Conservation (phyloP, 192 early-diverging fungal species). For the Kappamyces sp. region DNA sequence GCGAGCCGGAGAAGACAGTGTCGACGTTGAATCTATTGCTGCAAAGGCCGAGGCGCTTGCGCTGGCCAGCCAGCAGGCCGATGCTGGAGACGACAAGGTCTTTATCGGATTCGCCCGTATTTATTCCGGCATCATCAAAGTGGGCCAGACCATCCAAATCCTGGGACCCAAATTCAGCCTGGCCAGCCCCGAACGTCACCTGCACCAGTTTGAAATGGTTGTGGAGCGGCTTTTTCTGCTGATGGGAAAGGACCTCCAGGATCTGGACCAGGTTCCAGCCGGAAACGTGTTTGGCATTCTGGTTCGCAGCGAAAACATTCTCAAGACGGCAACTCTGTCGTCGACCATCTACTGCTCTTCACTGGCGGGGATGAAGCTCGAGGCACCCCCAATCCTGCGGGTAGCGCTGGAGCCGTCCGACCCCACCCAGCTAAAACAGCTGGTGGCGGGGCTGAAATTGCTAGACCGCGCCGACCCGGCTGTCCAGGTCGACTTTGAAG, state of each 20-base stretch:
- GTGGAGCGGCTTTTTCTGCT: conserved; percentile 83
- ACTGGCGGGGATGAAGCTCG: conserved; percentile 61
- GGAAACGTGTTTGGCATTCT: conserved; percentile 96
- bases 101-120: conserved; percentile 91
- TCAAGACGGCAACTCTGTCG: conserved; percentile 90
- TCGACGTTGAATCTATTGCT: conserved; percentile 8
- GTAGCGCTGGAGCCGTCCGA: conserved; percentile 93
- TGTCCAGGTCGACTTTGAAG: conserved; percentile 85
- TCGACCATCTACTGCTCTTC: conserved; percentile 68
- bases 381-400: conserved; percentile 85
- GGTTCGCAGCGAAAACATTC: conserved; percentile 74
- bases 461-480: conserved; percentile 94
- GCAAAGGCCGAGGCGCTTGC: conserved; percentile 13
- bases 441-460: conserved; percentile 78
- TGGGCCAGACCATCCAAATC: conserved; percentile 81
- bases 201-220: conserved; percentile 53
- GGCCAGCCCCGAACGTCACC: conserved; percentile 27
- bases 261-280: conserved; percentile 77
- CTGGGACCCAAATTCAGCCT: conserved; percentile 93
- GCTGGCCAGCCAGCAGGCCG: conserved; percentile 33
- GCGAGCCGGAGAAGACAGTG: conserved; percentile 15
- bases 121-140: conserved; percentile 82
- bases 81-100: conserved; percentile 51
- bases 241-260: conserved; percentile 93
- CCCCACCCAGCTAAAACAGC: conserved; percentile 79